Evolutionary conservation across 106 monocot genomes (phyloP), one percentile per base, ranked within the genome.

Genomic region (Platanthera guangdongensis): DNA sequence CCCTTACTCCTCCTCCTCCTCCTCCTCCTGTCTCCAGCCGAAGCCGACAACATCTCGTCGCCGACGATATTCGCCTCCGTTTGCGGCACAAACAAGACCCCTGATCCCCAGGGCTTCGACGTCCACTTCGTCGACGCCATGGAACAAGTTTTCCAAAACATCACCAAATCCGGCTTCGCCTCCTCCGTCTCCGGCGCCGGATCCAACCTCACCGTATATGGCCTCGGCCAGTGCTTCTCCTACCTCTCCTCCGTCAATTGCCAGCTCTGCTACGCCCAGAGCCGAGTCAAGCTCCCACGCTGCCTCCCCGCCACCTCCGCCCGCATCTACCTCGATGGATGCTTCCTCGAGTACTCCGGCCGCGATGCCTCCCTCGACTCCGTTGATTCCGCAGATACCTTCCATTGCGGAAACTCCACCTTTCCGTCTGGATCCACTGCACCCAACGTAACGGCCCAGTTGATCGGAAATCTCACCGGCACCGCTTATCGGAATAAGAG

Each of bases 381-480:
- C 14, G 50, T 77, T 16, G 89, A 86, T 57, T 39, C 28, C 10
- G 53, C 63, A 4, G 86, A 87, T 57, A 62, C 70, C 19, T 50
- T 18, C 10, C 59, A 73, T 28, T 84, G 86, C 47, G 70, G 70
- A 5, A 82, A 84, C 49, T 50, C 74, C 9, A 74, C 80, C 7
- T 14, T 51, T 0, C 65, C 32, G 12, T 28, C 22, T 8, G 46
- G 67, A 6, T 46, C 68, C 22, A 50, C 46, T 30, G 59, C 83
- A n/a, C 1, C 52, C 0, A 52, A 22, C 7, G 10, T 50, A 1
- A 70, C 72, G 6, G 63, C 51, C 0, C 60, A 15, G 48, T 78
- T 90, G 84, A 21, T 90, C 7, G 16, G 18, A 30, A 84, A 86
- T 71, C 63, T 90, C 52, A 84, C 86, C 21, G 72, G 55, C n/a